A percentile compares a stretch with the other conserved stretches of the same genome.
Conservation (phyloP, 805 yeast genomes). For the Cyberlindnera mississippiensis region DNA sequence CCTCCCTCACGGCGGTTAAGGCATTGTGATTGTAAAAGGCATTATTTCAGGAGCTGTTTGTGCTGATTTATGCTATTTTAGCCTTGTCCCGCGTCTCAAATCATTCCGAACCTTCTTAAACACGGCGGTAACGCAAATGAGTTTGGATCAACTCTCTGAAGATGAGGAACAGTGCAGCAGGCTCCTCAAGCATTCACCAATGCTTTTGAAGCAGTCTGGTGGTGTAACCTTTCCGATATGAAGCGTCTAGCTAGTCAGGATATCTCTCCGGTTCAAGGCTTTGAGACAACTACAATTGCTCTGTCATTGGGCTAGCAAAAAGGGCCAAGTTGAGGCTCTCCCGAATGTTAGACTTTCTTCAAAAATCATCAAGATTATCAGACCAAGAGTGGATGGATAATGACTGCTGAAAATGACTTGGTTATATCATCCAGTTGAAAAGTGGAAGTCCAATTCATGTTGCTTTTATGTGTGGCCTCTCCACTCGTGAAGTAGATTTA, state of each 20-base stretch:
- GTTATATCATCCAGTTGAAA: background rate
- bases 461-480: constrained; percentile 29
- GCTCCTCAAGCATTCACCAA: constrained; percentile 29
- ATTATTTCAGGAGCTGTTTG: too few species aligned
- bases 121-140: too few species aligned
- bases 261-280: constrained; percentile 30
- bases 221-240: constrained; percentile 42
- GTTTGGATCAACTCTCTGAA: too few species aligned
- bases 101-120: too few species aligned
- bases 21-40: too few species aligned
- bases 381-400: constrained; percentile 6
- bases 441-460: constrained; percentile 34
- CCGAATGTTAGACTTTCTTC: constrained; percentile 34
- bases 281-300: constrained; percentile 37
- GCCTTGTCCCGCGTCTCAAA: too few species aligned
- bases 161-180: too few species aligned
- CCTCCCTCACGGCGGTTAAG: too few species aligned
- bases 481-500: constrained; percentile 40
- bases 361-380: constrained; percentile 14
- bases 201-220: constrained; percentile 44
- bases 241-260: constrained; percentile 35
- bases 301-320: constrained; percentile 38
- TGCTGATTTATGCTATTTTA: too few species aligned
- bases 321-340: constrained; percentile 30
- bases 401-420: constrained; percentile 2